Percentiles rank a stretch among this genome's conserved stretches.
phyloP scores from a whole-genome alignment of 768 basidiomycete species.

The Pleurotus giganteus region DNA sequence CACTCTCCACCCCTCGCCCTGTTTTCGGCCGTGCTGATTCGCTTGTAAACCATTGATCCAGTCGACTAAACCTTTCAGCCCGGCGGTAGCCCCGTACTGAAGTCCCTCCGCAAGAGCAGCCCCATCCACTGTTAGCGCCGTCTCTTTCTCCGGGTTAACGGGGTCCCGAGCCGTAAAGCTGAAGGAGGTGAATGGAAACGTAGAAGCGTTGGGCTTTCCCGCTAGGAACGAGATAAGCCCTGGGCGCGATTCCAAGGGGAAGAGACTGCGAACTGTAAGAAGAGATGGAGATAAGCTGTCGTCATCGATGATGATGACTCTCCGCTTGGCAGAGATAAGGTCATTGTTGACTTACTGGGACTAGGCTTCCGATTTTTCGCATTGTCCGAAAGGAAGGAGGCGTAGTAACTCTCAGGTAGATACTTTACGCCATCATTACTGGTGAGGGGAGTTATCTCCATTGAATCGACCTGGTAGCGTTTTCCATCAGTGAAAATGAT shows the following conservation, averaged over 20 bases:
- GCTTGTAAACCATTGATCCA: conserved; percentile 78
- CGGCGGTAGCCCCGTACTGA: conserved; percentile 76
- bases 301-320: too few relatives aligned
- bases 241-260: conserved; percentile 74
- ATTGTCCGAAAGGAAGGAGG: conserved; percentile 53
- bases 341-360: conserved; percentile 44
- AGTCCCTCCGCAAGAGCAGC: conserved; percentile 64
- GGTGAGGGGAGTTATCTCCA: background rate
- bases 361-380: conserved; percentile 65
- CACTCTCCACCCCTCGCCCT: conserved; percentile 69
- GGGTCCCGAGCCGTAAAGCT: conserved; percentile 61
- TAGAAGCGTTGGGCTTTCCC: conserved; percentile 87
- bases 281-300: conserved; percentile 1
- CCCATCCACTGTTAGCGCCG: conserved; percentile 51
- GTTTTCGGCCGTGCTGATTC: conserved; percentile 58
- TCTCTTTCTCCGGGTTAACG: conserved; percentile 39
- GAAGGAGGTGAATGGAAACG: conserved; percentile 88
- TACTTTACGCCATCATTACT: conserved; percentile 19
- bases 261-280: conserved; percentile 59
- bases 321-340: conserved; percentile 1
- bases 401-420: conserved; percentile 56
- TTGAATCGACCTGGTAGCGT: background rate
- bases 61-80: conserved; percentile 57
- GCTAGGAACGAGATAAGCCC: conserved; percentile 82
- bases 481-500: background rate